These are phyloP conservation scores for Aspergillus japonicus DNA, from an alignment of 2,329 filamentous ascomycete genomes.

Conservation along the genomic window DNA sequence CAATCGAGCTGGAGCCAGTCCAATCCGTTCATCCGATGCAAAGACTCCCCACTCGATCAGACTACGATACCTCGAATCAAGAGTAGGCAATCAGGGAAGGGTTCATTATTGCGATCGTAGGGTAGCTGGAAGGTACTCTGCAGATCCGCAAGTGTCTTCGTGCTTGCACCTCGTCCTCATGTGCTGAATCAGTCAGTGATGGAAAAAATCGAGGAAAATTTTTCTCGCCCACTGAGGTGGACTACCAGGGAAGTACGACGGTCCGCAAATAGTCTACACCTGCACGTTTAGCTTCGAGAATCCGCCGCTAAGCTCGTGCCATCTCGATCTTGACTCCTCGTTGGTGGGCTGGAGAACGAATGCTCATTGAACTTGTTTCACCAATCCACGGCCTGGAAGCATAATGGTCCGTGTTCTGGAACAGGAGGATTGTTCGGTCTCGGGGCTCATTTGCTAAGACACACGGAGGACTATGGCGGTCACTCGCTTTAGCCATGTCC, in stretches of 20 bases:
- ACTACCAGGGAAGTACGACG: not conserved
- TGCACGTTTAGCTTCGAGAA: not conserved
- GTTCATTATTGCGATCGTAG: not conserved
- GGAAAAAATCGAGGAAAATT: not conserved
- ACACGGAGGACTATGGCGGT: not conserved
- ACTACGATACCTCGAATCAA: not conserved
- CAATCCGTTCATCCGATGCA: not conserved
- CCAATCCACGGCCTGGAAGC: not conserved
- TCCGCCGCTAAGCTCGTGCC: not conserved
- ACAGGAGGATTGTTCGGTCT: not conserved
- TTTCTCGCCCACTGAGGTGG: not conserved
- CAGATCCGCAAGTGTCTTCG: not conserved
- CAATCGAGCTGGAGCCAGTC: not conserved
- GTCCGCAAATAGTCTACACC: not conserved
- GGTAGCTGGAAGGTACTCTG: not conserved
- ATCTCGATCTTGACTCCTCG: not conserved
- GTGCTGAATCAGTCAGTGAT: not conserved
- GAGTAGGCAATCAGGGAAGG: not conserved
- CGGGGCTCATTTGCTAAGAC: not conserved
- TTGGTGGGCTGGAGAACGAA: not conserved
- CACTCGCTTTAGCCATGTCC: not conserved
- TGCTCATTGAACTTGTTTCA: not conserved
- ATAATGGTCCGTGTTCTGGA: slow-evolving; percentile 7
- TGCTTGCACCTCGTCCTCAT: not conserved
- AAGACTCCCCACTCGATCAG: not conserved